Conservation (phyloP, 192 early-diverging fungal genomes). For the Jimgerdemannia lactiflua region DNA sequence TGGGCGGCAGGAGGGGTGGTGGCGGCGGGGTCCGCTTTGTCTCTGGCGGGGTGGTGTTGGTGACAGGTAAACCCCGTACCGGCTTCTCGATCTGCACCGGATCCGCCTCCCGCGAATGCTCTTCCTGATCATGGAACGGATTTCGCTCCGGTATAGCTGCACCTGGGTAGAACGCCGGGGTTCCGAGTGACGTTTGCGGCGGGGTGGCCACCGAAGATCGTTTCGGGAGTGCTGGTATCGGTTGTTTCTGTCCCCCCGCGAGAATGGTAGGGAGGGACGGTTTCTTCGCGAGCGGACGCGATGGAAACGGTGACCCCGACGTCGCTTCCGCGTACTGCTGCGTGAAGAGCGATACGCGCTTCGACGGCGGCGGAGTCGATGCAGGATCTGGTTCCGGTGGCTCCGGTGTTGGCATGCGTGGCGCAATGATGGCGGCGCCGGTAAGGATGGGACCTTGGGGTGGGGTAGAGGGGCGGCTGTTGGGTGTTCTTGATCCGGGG, state of each 20-base stretch:
- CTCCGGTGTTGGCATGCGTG: neutral
- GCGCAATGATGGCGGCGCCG: slow-evolving; percentile 5
- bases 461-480: slow-evolving; percentile 11
- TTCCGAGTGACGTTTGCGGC: no score
- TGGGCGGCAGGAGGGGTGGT: slow-evolving; percentile 7
- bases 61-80: slow-evolving; percentile 16
- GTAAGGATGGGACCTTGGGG: slow-evolving; percentile 16
- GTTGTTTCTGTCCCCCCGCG: no score
- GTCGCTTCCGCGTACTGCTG: neutral
- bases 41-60: slow-evolving; percentile 8
- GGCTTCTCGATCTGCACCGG: neutral
- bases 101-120: no score
- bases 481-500: slow-evolving; percentile 29
- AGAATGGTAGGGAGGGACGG: no score
- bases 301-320: no score
- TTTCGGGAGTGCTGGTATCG: no score
- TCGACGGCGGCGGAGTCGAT: neutral
- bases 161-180: no score
- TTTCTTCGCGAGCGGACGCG: no score
- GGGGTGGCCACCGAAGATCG: no score
- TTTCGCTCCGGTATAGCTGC: no score
- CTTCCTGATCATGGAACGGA: no score
- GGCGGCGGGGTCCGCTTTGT: slow-evolving; percentile 5
- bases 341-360: neutral
- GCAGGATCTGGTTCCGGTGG: neutral